phyloP scores from a whole-genome alignment of 1,139 yeast genomes.

The Geotrichum cucujoidarum region DNA sequence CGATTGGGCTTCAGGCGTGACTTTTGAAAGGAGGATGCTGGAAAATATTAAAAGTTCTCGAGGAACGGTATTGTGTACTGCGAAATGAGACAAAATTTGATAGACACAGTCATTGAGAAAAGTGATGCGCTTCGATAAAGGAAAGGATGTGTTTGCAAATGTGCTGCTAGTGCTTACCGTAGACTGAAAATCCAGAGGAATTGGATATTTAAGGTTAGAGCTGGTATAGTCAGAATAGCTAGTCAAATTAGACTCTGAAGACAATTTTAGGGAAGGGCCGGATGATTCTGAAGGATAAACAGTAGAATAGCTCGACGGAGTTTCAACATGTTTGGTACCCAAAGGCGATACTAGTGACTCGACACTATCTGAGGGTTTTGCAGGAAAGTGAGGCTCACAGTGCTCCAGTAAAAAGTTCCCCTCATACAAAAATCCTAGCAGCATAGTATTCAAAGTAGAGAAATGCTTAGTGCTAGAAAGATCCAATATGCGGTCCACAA shows the following conservation, averaged over 20 bases:
- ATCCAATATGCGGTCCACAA: constrained; percentile 19
- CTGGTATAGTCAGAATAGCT: too few species aligned
- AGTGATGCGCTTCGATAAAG: constrained; percentile 19
- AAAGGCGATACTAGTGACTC: constrained; percentile 1
- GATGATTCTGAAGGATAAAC: constrained; percentile 25
- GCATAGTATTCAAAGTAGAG: constrained; percentile 25
- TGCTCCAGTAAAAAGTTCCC: constrained; percentile 27
- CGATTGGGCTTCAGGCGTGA: constrained; percentile 19
- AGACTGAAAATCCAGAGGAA: too few species aligned
- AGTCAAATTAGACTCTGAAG: too few species aligned
- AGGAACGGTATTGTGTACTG: constrained; percentile 27
- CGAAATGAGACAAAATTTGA: constrained; percentile 24
- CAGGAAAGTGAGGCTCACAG: not conserved
- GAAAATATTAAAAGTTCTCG: constrained; percentile 24
- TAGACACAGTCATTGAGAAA: constrained; percentile 23
- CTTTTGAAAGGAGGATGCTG: constrained; percentile 24
- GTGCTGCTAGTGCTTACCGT: too few species aligned
- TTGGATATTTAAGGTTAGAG: too few species aligned
- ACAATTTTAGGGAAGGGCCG: constrained; percentile 27
- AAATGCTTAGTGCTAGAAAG: constrained; percentile 24
- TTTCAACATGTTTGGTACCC: constrained; percentile 14
- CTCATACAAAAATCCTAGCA: constrained; percentile 27
- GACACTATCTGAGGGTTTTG: constrained; percentile 9
- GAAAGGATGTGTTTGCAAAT: too few species aligned
- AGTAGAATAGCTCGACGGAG: too few species aligned